Evolutionary conservation across 2,329 filamentous ascomycete genomes (phyloP), one percentile per base, ranked within the genome.

Genomic region (Aspergillus carbonarius): DNA sequence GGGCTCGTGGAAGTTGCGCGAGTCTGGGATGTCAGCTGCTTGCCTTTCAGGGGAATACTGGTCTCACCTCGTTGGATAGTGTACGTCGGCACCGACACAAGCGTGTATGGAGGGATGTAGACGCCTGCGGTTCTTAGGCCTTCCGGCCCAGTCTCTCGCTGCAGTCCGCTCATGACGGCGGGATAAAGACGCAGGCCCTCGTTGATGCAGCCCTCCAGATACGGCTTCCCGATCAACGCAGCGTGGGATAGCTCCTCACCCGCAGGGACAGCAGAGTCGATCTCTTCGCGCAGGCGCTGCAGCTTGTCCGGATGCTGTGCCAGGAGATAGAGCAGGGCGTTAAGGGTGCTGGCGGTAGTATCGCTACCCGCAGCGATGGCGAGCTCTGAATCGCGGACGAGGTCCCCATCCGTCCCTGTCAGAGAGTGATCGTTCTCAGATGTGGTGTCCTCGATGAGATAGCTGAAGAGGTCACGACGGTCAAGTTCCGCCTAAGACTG

Each of bases 161-260:
- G 59, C 17, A 58, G 42, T 30, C 59, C 55, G 30, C 59, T 61
- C 48, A 48, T 9, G 1, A 56, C 55, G 3, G 47, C 52, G 0
- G 55, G 55, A 20, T 44, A 61, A 27, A 61, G 32, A 23, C 55
- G 52, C 27, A 58, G 23, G 27, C 42, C 37, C 40, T 61, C 55
- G 4, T 61, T 52, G 9, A 56, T 55, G n/a, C 59, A 61, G 15
- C 55, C 48, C 15, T 61, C 55, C 18, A 61, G 35, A 12, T 55
- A 59, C 10, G 52, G 46, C 18, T 55, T 55, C 20, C 49, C 48
- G 12, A 39, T 15, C 20, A 61, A 37, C 1, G 48, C 51, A 12
- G 40, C 35, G 23, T 61, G 52, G 13, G 30, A 53, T 18, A 56
- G 15, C 5, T 25, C 12, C 15, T 53, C 15, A 4, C 17, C 34